phyloP scores from a whole-genome alignment of 2,329 filamentous ascomycete genomes.

The Exophiala calicioides region DNA sequence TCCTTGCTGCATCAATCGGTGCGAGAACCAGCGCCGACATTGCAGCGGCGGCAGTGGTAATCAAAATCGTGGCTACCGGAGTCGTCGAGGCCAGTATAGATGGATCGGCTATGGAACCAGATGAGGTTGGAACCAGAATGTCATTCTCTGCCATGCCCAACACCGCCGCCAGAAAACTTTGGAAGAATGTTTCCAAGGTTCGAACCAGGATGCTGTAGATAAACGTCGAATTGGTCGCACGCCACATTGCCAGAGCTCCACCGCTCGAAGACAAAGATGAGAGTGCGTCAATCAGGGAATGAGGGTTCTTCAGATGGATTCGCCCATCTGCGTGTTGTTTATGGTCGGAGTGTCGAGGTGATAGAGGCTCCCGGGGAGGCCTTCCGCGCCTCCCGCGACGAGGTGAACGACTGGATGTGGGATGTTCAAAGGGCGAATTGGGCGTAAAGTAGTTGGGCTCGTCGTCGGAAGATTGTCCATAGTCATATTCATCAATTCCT shows the following conservation, averaged over 20 bases:
- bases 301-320: constrained; percentile 70
- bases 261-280: constrained; percentile 87
- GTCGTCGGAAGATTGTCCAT: constrained; percentile 33
- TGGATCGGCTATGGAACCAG: constrained; percentile 34
- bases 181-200: constrained; percentile 86
- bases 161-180: constrained; percentile 84
- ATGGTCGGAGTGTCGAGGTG: constrained; percentile 5
- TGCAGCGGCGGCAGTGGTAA: constrained; percentile 66
- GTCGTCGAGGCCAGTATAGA: constrained; percentile 81
- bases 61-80: constrained; percentile 75
- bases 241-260: constrained; percentile 91
- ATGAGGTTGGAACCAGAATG: constrained; percentile 51
- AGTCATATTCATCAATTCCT: constrained; percentile 38
- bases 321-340: constrained; percentile 53
- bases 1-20: constrained; percentile 87
- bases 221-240: constrained; percentile 87
- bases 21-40: constrained; percentile 78
- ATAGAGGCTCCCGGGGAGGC: constrained; percentile 40
- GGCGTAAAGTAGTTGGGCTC: constrained; percentile 57
- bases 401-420: constrained; percentile 43
- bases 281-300: constrained; percentile 83
- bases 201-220: constrained; percentile 84
- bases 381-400: constrained; percentile 33
- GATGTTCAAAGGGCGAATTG: constrained; percentile 30
- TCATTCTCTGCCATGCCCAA: constrained; percentile 84